Conservation (phyloP, 2,329 filamentous ascomycete genomes). For the Fusarium veterinarium region DNA sequence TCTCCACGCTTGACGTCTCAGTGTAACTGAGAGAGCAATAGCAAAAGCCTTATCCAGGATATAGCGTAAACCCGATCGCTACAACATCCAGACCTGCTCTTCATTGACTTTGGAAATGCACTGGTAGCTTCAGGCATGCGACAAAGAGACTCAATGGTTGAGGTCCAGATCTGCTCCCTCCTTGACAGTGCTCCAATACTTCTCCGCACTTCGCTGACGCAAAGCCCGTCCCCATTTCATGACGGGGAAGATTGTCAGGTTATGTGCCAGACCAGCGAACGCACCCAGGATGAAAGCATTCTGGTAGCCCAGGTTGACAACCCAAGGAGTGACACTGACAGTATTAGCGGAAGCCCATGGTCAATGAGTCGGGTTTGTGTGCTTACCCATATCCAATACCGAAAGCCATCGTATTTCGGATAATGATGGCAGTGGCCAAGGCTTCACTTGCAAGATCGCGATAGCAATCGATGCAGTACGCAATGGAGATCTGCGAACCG, state of each 20-base stretch:
- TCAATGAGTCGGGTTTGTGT: background rate
- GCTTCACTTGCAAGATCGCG: background rate
- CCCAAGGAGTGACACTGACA: background rate
- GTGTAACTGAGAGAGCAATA: background rate
- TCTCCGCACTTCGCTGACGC: background rate
- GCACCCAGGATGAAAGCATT: background rate
- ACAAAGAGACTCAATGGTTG: background rate
- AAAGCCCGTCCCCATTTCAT: background rate
- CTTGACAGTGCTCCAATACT: background rate
- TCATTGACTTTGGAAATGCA: no score
- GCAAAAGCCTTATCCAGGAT: background rate
- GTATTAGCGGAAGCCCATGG: background rate
- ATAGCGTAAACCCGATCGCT: background rate
- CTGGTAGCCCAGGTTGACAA: background rate
- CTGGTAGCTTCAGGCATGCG: accelerated
- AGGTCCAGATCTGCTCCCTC: background rate
- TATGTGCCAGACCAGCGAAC: background rate
- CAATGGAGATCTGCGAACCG: background rate
- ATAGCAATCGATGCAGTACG: background rate
- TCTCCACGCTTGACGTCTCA: no score
- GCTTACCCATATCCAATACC: background rate
- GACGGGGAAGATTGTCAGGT: background rate
- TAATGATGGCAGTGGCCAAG: background rate
- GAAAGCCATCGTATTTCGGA: background rate
- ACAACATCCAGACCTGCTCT: background rate